Evolutionary conservation across 805 yeast genomes (phyloP), one percentile per base, ranked within the genome.

Genomic region (Kregervanrija delftensis): DNA sequence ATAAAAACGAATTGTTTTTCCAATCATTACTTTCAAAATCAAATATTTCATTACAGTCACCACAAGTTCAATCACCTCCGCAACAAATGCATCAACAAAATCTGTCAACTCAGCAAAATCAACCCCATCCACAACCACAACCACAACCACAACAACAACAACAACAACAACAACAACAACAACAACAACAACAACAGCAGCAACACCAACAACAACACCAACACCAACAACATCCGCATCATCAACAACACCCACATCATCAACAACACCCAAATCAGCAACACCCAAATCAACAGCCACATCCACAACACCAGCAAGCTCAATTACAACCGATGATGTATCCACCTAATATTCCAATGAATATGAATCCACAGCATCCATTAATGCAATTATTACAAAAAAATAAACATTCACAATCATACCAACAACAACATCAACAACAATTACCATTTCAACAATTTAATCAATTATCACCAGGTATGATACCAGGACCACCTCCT

Each of bases 11-110:
- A 47, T 56, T 68, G 12, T 76, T 76, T 48, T 72, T 76, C 53
- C 65, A 70, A 61, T 68, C 79, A 5, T 58, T 76, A 44, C 56
- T 76, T 49, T 64, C 67, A 35, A 72, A 70, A 47, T 56, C 61
- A 5, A 31, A n/a, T 11, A 15, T 17, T 12, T 44, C 41, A 28
- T 49, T 41, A 13, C 47, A 41, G 31, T 47, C 39, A 28, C 44
- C n/a, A 22, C 45, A 32, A 17, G 40, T n/a, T 9, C 49, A 35
- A 11, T 48, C 44, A 40, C 45, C 28, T n/a, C 36, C 32, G 33
- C 39, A 15, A 34, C 22, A n/a, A 10, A 10, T 3, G 5, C 33
- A 33, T 14, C 14, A 33, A 8, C 35, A 33, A 9, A 33, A 33
- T 33, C 5, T 5, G 9, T 11, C 35, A 33, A 9, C 35, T 6